Percentiles rank a stretch among this genome's conserved stretches.
phyloP scores from a whole-genome alignment of 371 early-diverging fungal genomes.

The Mucor velutinosus region DNA sequence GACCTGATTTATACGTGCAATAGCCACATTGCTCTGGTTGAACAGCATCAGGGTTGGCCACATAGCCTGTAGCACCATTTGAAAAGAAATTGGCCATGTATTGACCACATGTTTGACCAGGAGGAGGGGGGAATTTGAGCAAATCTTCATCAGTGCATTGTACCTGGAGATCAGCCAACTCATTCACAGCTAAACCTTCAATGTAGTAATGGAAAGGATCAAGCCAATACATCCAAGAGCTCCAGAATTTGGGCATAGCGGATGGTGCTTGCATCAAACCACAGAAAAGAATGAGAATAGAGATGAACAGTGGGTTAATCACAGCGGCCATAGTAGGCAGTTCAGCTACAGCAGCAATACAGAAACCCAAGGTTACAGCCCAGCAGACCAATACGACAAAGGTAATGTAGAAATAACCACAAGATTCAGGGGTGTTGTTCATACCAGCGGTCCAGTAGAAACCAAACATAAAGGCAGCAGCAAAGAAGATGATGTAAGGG shows the following conservation, averaged over 20 bases:
- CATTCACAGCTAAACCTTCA: conserved; percentile 68
- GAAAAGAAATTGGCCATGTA: conserved; percentile 56
- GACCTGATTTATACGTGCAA: conserved; percentile 57
- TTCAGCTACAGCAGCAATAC: conserved; percentile 28
- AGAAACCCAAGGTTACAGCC: conserved; percentile 59
- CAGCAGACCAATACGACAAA: conserved; percentile 56
- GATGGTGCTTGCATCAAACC: conserved; percentile 62
- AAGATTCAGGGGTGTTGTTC: conserved; percentile 34
- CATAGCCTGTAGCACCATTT: conserved; percentile 50
- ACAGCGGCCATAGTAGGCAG: conserved; percentile 61
- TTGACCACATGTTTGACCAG: conserved; percentile 57
- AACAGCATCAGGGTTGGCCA: conserved; percentile 51
- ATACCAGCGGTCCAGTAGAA: conserved; percentile 70
- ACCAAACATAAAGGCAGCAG: conserved; percentile 52
- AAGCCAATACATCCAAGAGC: conserved; percentile 70
- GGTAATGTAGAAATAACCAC: conserved; percentile 59
- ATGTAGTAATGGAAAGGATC: conserved; percentile 62
- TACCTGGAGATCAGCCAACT: conserved; percentile 50
- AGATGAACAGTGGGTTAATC: conserved; percentile 63
- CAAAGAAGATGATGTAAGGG: conserved; percentile 51
- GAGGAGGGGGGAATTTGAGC: conserved; percentile 53
- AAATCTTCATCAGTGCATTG: conserved; percentile 52
- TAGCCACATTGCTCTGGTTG: conserved; percentile 55
- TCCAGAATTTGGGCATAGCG: conserved; percentile 71
- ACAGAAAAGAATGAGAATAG: conserved; percentile 63